Evolutionary conservation across 768 basidiomycete genomes (phyloP).

Genomic region (Paxillus involutus): DNA sequence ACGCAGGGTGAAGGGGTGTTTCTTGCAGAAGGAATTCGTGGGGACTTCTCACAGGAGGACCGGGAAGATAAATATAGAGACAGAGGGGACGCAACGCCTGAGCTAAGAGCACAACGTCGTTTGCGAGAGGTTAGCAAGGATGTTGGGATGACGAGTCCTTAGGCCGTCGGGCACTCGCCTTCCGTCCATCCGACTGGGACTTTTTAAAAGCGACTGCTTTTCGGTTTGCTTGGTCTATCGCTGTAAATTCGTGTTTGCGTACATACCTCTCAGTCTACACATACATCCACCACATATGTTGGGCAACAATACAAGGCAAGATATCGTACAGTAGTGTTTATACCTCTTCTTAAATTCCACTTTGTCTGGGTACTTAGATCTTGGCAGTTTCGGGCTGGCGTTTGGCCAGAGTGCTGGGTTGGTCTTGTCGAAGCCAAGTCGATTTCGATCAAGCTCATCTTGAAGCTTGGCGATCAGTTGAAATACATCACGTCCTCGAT

Average conservation of each 20-base stretch:
- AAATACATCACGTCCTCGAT: too few relatives aligned
- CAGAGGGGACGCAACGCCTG: constrained; percentile 32
- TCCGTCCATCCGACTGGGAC: background rate
- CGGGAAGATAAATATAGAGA: constrained; percentile 27
- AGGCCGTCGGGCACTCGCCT: background rate
- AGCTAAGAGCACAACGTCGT: constrained; percentile 29
- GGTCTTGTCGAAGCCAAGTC: background rate
- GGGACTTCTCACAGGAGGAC: constrained; percentile 1
- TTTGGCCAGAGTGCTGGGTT: too few relatives aligned
- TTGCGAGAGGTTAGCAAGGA: constrained; percentile 31
- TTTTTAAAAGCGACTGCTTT: background rate
- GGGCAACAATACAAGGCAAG: constrained; percentile 15
- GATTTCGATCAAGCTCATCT: background rate
- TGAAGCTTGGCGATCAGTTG: too few relatives aligned
- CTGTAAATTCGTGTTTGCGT: constrained; percentile 9
- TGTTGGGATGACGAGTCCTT: constrained; percentile 31
- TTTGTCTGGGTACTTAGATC: too few relatives aligned
- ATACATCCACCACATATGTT: constrained; percentile 4
- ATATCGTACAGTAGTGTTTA: constrained; percentile 29
- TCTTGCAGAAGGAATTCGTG: constrained; percentile 12
- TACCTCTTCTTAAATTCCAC: constrained; percentile 20
- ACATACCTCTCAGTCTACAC: constrained; percentile 24
- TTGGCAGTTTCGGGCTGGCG: too few relatives aligned
- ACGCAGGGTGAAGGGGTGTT: constrained; percentile 31
- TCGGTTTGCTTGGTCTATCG: constrained; percentile 13